phyloP scores from a whole-genome alignment of 306 rosid genomes.

The Luffa acutangula region DNA sequence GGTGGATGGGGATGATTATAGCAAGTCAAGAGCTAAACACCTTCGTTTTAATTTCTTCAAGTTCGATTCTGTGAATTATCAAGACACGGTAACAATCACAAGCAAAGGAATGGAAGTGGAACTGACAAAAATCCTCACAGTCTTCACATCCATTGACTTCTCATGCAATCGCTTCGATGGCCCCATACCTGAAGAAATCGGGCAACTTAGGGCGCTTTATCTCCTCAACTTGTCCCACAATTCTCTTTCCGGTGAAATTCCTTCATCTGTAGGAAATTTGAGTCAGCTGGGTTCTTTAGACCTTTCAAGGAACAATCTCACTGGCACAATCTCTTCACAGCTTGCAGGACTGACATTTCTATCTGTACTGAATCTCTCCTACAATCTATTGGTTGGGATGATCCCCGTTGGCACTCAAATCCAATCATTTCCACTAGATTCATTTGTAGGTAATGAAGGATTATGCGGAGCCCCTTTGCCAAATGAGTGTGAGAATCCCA shows the following conservation, averaged over 20 bases:
- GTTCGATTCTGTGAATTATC: no score
- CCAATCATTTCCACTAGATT: conserved; percentile 13
- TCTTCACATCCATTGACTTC: not conserved
- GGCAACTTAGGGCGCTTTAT: not conserved
- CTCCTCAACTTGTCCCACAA: conserved; percentile 1
- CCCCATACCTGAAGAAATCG: not conserved
- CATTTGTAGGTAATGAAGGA: conserved; percentile 21
- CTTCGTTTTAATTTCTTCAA: no score
- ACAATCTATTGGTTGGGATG: conserved; percentile 19
- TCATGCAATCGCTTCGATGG: conserved; percentile 2
- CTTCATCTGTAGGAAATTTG: conserved; percentile 18
- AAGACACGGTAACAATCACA: no score
- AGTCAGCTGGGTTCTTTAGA: conserved; percentile 25
- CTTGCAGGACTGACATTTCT: conserved; percentile 15
- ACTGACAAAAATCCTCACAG: no score
- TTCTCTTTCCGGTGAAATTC: conserved; percentile 15
- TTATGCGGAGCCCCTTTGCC: conserved; percentile 20
- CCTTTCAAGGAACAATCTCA: conserved; percentile 19
- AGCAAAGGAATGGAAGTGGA: no score
- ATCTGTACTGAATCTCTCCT: conserved; percentile 17
- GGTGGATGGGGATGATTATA: no score
- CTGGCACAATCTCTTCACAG: conserved; percentile 9
- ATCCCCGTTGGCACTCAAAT: conserved; percentile 27
- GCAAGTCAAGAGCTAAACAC: no score
- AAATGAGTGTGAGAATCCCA: not conserved